Base-by-base conservation (phyloP, 208 protist species). In the Crithidia sp. region DNA sequence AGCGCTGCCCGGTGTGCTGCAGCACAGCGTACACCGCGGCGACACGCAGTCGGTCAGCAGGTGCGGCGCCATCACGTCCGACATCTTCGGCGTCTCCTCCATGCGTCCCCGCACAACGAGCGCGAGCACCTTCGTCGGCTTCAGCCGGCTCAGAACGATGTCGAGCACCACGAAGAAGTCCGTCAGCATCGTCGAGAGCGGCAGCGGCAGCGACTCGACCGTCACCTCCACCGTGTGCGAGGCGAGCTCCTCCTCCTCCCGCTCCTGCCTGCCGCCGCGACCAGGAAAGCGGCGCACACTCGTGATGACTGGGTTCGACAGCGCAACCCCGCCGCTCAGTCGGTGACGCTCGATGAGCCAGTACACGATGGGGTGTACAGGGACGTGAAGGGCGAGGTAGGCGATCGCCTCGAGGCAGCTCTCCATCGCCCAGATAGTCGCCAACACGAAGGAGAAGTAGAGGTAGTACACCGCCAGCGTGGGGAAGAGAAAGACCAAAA, bases 381-480 rank as follows among this genome's bases (percentile, higher is more conserved):
- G 92, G 6, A 94, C 54, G 69, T 94, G 89, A n/a, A 93, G 63
- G 0, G 84, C 71, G 16, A 87, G 41, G 82, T 90, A 79, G 52
- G 87, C 86, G 43, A 87, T 63, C 4, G 76, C 37, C n/a, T 85
- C 66, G 6, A 98, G 73, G 39, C 68, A 78, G 41, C 79, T 82
- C 71, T 96, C 82, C 37, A 90, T 73, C 2, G 69, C 4, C 66
- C 84, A 85, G 8, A 97, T 71, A 7, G 77, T 83, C 5, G 80
- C 60, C 17, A 90, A 83, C 10, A 94, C 78, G 5, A 92, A 75
- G 19, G 91, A 84, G 72, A 98, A 98, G 70, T 96, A 98, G 9
- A 96, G 58, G 80, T 98, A 98, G 85, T 98, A 98, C 9, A 98
- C 87, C 5, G 81, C 76, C 7, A 98, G 73, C 2, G 97, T 98